Conservation (phyloP, 805 yeast species). For the Zygoascus biomembranicola region DNA sequence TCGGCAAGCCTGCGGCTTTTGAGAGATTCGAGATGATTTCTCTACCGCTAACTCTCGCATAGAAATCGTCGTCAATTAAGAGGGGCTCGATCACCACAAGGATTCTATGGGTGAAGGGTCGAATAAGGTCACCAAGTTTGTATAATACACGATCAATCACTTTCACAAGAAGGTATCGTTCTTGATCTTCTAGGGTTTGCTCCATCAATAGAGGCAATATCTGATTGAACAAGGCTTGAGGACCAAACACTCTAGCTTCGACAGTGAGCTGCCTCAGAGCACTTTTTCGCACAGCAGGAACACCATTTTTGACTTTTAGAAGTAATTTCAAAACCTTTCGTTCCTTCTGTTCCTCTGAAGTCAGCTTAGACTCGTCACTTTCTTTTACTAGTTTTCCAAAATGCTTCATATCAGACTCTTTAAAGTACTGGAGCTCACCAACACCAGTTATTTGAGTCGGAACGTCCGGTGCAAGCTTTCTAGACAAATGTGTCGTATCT, state of each 20-base stretch:
- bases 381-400: conserved; percentile 51
- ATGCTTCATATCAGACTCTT: conserved; percentile 59
- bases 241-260: conserved; percentile 57
- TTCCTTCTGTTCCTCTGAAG: conserved; percentile 50
- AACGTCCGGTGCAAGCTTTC: conserved; percentile 30
- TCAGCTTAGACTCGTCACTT: conserved; percentile 28
- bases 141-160: conserved; percentile 61
- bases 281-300: conserved; percentile 55
- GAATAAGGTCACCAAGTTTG: conserved; percentile 52
- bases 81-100: conserved; percentile 70
- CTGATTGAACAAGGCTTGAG: conserved; percentile 56
- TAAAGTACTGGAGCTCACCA: conserved; percentile 58
- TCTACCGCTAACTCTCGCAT: conserved; percentile 69
- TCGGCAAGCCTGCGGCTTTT: conserved; percentile 74
- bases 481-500: conserved; percentile 25
- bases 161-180: conserved; percentile 74
- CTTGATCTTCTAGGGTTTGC: conserved; percentile 65
- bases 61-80: conserved; percentile 67
- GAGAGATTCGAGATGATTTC: conserved; percentile 69
- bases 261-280: conserved; percentile 63
- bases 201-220: conserved; percentile 74
- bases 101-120: conserved; percentile 68
- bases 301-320: conserved; percentile 70
- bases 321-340: conserved; percentile 54
- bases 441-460: conserved; percentile 57